Evolutionary conservation across 2,329 filamentous ascomycete species (phyloP).

Genomic region (Coniochaeta pulveracea): DNA sequence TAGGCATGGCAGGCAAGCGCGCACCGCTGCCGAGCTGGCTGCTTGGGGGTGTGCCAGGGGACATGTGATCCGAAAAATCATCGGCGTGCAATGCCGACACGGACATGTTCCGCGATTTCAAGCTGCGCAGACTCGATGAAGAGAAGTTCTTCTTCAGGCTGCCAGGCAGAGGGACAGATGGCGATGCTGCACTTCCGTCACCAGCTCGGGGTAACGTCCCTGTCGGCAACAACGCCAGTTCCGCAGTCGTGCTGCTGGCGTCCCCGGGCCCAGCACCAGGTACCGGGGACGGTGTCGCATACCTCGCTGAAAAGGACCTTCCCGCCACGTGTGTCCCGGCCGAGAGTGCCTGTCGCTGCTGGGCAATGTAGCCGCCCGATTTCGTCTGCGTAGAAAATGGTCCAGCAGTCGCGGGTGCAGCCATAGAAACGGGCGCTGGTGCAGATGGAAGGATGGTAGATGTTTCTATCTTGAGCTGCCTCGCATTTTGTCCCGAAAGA

Average conservation of each 20-base stretch:
- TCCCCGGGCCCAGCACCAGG: constrained; percentile 18
- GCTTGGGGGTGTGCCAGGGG: constrained; percentile 64
- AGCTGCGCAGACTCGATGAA: constrained; percentile 56
- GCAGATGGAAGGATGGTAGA: too few relatives aligned
- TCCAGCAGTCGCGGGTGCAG: constrained; percentile 11
- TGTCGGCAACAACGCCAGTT: constrained; percentile 22
- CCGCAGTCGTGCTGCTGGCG: constrained; percentile 18
- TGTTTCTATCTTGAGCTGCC: constrained; percentile 85
- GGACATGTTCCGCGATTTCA: constrained; percentile 67
- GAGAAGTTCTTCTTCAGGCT: constrained; percentile 59
- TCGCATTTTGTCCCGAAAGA: constrained; percentile 68
- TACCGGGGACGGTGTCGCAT: constrained; percentile 22
- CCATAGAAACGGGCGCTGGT: constrained; percentile 17
- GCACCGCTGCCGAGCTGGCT: constrained; percentile 46
- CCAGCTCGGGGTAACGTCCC: constrained; percentile 17
- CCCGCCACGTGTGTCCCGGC: constrained; percentile 21
- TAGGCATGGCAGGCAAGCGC: constrained; percentile 44
- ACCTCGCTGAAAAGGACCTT: constrained; percentile 17
- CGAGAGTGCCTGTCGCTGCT: constrained; percentile 29
- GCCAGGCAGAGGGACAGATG: constrained; percentile 33
- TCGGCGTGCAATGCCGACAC: constrained; percentile 48
- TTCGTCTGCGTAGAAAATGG: constrained; percentile 14
- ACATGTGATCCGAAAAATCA: constrained; percentile 53
- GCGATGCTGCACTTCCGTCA: constrained; percentile 37
- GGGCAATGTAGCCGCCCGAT: constrained; percentile 24